These are phyloP conservation scores for Coemansia sp. DNA, from an alignment of 192 early-diverging fungal genomes.

Conservation along the genomic window DNA sequence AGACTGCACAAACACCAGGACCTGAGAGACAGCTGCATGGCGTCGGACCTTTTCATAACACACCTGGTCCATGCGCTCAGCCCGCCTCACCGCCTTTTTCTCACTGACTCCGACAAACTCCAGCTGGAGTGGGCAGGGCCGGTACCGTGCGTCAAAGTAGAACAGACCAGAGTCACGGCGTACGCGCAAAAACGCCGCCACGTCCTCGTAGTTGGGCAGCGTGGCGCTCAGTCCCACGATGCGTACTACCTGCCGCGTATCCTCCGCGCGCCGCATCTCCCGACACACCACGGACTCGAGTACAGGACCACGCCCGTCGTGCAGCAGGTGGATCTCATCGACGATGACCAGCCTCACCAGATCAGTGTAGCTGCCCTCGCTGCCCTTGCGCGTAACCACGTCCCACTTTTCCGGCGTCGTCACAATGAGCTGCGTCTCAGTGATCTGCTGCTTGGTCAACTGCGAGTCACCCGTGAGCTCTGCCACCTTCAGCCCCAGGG, in stretches of 20 bases:
- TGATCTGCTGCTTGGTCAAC: constrained; percentile 95
- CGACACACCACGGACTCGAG: constrained; percentile 91
- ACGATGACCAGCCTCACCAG: constrained; percentile 91
- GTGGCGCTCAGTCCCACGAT: constrained; percentile 94
- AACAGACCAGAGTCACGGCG: constrained; percentile 81
- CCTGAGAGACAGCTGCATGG: constrained; percentile 81
- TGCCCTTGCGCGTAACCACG: constrained; percentile 95
- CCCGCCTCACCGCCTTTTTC: constrained; percentile 92
- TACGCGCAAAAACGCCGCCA: constrained; percentile 92
- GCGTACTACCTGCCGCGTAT: constrained; percentile 85
- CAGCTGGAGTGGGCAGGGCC: constrained; percentile 95
- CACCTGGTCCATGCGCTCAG: constrained; percentile 97
- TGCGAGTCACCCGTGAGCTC: constrained; percentile 97
- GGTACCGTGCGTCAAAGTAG: constrained; percentile 89
- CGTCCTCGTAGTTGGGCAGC: constrained; percentile 94
- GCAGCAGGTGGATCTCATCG: constrained; percentile 96
- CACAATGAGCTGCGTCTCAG: constrained; percentile 95
- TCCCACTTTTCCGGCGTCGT: constrained; percentile 99
- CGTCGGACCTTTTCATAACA: constrained; percentile 94
- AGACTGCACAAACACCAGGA: constrained; percentile 96
- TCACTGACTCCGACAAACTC: constrained; percentile 97
- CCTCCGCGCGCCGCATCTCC: constrained; percentile 85
- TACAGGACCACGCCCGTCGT: constrained; percentile 97
- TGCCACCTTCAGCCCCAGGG: constrained; percentile 86
- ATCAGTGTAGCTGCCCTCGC: constrained; percentile 87